These are phyloP conservation scores for Candida sp. DNA, from an alignment of 1,139 yeast genomes.

Conservation along the genomic window DNA sequence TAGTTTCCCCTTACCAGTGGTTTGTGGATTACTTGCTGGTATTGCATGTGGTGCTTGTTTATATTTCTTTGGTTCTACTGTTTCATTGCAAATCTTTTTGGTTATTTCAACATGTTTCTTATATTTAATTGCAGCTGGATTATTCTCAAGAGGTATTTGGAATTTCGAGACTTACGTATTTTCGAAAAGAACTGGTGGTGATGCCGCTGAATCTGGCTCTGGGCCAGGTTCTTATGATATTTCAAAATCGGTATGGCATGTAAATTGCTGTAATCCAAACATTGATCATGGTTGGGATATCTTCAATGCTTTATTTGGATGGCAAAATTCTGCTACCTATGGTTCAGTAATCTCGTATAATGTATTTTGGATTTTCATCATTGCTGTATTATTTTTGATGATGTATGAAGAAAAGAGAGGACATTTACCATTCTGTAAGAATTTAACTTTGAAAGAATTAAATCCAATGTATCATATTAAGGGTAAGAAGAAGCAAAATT, in stretches of 20 bases:
- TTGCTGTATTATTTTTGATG: slow-evolving; percentile 55
- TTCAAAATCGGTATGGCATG: slow-evolving; percentile 79
- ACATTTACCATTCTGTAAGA: slow-evolving; percentile 40
- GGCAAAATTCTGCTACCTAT: slow-evolving; percentile 63
- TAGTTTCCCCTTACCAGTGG: slow-evolving; percentile 83
- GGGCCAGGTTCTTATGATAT: slow-evolving; percentile 93
- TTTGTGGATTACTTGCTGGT: slow-evolving; percentile 78
- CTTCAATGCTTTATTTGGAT: slow-evolving; percentile 52
- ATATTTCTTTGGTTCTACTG: slow-evolving; percentile 72
- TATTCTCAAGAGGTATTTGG: slow-evolving; percentile 91
- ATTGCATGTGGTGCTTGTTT: slow-evolving; percentile 58
- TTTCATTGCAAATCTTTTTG: slow-evolving; percentile 79
- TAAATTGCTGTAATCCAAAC: slow-evolving; percentile 91
- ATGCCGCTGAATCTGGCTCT: slow-evolving; percentile 83
- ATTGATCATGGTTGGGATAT: slow-evolving; percentile 91
- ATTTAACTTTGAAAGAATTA: slow-evolving; percentile 49
- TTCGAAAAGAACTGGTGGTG: slow-evolving; percentile 73
- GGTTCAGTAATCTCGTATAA: slow-evolving; percentile 85
- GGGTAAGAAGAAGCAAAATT: slow-evolving; percentile 51
- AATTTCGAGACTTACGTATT: slow-evolving; percentile 66
- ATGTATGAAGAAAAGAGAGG: slow-evolving; percentile 64
- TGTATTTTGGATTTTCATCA: slow-evolving; percentile 72
- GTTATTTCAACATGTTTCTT: slow-evolving; percentile 77
- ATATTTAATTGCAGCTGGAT: slow-evolving; percentile 83
- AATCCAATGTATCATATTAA: slow-evolving; percentile 74